These are phyloP conservation scores for Fusarium virguliforme DNA, from an alignment of 2,329 filamentous ascomycete species.

Conservation along the genomic window DNA sequence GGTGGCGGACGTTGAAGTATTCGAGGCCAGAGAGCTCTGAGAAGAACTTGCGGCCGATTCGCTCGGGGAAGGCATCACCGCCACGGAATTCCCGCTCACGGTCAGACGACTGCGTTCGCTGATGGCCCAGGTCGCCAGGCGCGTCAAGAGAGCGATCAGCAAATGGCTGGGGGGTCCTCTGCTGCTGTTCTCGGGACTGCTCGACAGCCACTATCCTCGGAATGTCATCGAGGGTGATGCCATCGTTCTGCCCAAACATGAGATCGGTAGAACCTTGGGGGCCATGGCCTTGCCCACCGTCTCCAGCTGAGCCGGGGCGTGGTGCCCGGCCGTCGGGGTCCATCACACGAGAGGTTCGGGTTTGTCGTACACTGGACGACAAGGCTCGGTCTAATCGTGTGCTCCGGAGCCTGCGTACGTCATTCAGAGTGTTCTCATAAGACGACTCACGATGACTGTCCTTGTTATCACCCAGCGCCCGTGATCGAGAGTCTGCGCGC, in stretches of 20 bases:
- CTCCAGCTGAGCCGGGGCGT: conserved; percentile 81
- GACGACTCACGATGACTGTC: conserved; percentile 80
- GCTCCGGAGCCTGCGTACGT: conserved; percentile 91
- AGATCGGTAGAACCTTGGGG: conserved; percentile 77
- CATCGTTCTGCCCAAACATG: conserved; percentile 91
- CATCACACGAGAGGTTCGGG: conserved; percentile 91
- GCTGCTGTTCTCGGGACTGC: conserved; percentile 92
- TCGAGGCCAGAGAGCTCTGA: conserved; percentile 95
- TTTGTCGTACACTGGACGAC: conserved; percentile 92
- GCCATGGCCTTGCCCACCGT: conserved; percentile 60
- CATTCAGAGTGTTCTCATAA: conserved; percentile 96
- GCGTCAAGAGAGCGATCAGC: conserved; percentile 59
- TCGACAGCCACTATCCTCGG: conserved; percentile 95
- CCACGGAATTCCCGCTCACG: conserved; percentile 67
- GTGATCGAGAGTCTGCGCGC: conserved; percentile 39
- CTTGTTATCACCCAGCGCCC: conserved; percentile 49
- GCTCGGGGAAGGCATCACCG: conserved; percentile 69
- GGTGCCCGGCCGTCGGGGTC: conserved; percentile 76
- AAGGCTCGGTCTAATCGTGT: conserved; percentile 95
- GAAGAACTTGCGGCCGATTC: conserved; percentile 85
- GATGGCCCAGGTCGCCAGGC: conserved; percentile 76
- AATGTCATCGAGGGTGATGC: conserved; percentile 95
- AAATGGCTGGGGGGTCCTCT: conserved; percentile 62
- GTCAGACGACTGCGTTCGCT: conserved; percentile 72
- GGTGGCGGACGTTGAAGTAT: conserved; percentile 96